phyloP scores from a whole-genome alignment of 202 grass and related monocot species.

The Sporobolus alterniflorus region DNA sequence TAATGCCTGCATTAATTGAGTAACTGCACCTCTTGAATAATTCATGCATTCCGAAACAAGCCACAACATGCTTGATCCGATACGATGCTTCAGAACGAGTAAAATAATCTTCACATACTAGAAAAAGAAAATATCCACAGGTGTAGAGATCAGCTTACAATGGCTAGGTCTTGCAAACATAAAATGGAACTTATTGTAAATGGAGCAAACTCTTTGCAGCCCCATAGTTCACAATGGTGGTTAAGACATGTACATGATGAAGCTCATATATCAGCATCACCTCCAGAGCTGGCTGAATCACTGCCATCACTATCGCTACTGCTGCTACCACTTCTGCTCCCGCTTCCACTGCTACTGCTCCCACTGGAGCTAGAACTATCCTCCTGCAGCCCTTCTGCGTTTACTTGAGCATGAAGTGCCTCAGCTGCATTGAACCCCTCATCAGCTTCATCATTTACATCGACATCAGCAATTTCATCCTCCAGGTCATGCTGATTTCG shows the following conservation, averaged over 20 bases:
- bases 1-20: too few species aligned
- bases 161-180: neutral
- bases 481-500: constrained; percentile 62
- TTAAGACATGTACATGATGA: neutral
- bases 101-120: neutral
- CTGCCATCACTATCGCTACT: constrained; percentile 73
- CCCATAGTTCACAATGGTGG: neutral
- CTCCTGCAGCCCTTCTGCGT: constrained; percentile 57
- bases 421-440: constrained; percentile 82
- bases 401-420: constrained; percentile 76
- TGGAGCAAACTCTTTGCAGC: constrained; percentile 3
- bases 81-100: too few species aligned
- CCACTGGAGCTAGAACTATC: constrained; percentile 80
- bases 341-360: constrained; percentile 67
- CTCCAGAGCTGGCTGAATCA: constrained; percentile 87
- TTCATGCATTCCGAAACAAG: too few species aligned
- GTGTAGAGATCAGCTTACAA: constrained; percentile 15
- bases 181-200: neutral
- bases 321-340: constrained; percentile 77
- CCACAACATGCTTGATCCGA: too few species aligned
- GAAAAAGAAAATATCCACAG: neutral
- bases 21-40: too few species aligned
- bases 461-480: constrained; percentile 90
- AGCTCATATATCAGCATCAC: constrained; percentile 70
- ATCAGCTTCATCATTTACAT: constrained; percentile 81